phyloP scores from a whole-genome alignment of 75 land plant genomes.

The Pseudotsuga menziesii region DNA sequence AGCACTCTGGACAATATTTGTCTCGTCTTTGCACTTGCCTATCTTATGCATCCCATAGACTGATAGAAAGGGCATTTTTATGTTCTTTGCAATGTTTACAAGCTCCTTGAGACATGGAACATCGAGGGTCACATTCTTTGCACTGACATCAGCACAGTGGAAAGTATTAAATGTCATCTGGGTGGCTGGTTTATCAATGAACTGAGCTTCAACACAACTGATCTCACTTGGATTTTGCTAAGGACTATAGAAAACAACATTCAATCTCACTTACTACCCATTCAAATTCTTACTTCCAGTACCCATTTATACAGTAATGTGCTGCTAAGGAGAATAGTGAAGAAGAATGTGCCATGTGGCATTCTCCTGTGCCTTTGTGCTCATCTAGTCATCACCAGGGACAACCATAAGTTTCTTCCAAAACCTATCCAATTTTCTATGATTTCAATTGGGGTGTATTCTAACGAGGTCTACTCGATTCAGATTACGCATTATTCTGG shows the following conservation, averaged over 20 bases:
- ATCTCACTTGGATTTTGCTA: constrained; percentile 97
- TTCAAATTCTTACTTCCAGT: constrained; percentile 84
- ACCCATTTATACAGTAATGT: constrained; percentile 93
- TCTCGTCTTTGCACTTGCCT: constrained; percentile 31
- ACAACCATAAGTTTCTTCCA: constrained; percentile 63
- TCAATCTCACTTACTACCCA: constrained; percentile 99
- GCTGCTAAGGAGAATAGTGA: constrained; percentile 87
- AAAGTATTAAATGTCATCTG: constrained; percentile 61
- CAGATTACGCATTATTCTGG: constrained; percentile 76
- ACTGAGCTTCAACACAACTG: constrained; percentile 73
- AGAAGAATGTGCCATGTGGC: constrained; percentile 98
- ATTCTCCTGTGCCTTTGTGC: constrained; percentile 86
- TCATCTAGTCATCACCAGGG: constrained; percentile 12
- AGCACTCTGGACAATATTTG: constrained; percentile 50
- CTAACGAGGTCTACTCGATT: constrained; percentile 70
- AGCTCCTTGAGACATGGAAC: constrained; percentile 51
- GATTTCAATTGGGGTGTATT: constrained; percentile 97
- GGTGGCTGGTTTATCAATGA: constrained; percentile 55
- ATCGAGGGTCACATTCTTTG: constrained; percentile 53
- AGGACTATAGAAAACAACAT: constrained; percentile 85
- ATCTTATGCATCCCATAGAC: constrained; percentile 31
- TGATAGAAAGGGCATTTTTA: constrained; percentile 43
- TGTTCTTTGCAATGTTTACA: constrained; percentile 53
- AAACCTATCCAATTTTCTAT: constrained; percentile 87
- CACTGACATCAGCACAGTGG: constrained; percentile 57